These are phyloP conservation scores for Phytophthora chlamydospora DNA, from an alignment of 352 stramenopile species.

Conservation along the genomic window DNA sequence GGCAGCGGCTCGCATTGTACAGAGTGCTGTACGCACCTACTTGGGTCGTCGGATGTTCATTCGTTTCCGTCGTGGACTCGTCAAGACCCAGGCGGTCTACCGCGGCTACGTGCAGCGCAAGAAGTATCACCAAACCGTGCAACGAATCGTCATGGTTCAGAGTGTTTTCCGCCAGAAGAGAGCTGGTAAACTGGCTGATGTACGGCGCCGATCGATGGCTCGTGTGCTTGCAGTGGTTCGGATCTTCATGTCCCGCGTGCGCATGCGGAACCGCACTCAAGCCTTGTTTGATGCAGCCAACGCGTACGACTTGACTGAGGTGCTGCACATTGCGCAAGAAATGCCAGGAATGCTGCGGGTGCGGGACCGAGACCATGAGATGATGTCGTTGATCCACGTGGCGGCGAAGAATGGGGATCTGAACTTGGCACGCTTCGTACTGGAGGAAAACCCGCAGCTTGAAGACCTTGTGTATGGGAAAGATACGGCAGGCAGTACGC, in stretches of 20 bases:
- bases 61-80: constrained; percentile 61
- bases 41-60: constrained; percentile 71
- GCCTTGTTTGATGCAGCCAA: constrained; percentile 81
- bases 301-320: constrained; percentile 76
- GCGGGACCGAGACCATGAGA: constrained; percentile 73
- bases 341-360: constrained; percentile 82
- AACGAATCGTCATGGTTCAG: constrained; percentile 77
- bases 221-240: constrained; percentile 73
- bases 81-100: constrained; percentile 72
- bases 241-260: constrained; percentile 82
- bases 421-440: constrained; percentile 82
- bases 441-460: constrained; percentile 81
- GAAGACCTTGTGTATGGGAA: constrained; percentile 88
- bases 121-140: constrained; percentile 53
- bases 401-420: constrained; percentile 87
- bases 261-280: constrained; percentile 82
- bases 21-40: constrained; percentile 74
- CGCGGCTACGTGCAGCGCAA: constrained; percentile 68
- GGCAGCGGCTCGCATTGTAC: constrained; percentile 60
- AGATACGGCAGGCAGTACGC: constrained; percentile 78
- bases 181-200: constrained; percentile 47
- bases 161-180: constrained; percentile 74
- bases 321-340: constrained; percentile 84
- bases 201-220: constrained; percentile 71
- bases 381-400: constrained; percentile 91